Base-by-base conservation (phyloP, 2,329 filamentous ascomycete genomes). In the Magnaporthales sp. region DNA sequence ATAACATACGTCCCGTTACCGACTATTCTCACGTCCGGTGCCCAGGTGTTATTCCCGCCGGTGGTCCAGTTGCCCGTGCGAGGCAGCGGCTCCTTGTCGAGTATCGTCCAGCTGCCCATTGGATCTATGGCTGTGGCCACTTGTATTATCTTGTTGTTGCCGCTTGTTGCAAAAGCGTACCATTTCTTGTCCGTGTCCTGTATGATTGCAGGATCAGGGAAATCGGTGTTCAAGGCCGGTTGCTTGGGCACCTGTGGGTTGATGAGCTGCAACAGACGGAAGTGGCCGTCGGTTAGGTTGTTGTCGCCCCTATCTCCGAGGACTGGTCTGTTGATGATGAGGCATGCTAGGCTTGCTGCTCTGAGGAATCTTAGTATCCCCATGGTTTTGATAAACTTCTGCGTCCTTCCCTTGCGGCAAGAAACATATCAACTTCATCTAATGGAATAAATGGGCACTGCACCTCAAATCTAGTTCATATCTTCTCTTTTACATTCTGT, bases 1-100 rank as follows among this genome's bases (percentile, higher is more conserved):
- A 89, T 81, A 54, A 88, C 80, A 72, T 85, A 89, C 30, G 75
- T 79, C n/a, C 83, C 84, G 66, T 79, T 74, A 51, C 69, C 77
- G 38, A 86, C 75, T 66, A 74, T 75, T 13, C 81, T 77, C 7
- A 89, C 84, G 71, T 89, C 86, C 10, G 87, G 87, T 0, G 87
- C 87, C 86, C 86, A 89, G 29, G 83, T 84, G 67, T 85, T 80
- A 4, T 74, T 73, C 1, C 81, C 80, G 56, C 56, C 56, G 4
- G 78, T 81, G 32, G 83, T 83, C 87, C 87, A 89, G 7, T 76
- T 71, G 1, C 80, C 80, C 7, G 82, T 68, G 6, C 76, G 74
- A 0, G 85, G 84, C n/a, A 89, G 77, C 2, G 83, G 81, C 69
- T 89, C 85, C n/a, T 78, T 73, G 63, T 22, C 11, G 38, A 77